Percentiles rank a stretch among this genome's conserved stretches.
phyloP scores from a whole-genome alignment of 1,139 yeast genomes.

The Candida gigantensis region DNA sequence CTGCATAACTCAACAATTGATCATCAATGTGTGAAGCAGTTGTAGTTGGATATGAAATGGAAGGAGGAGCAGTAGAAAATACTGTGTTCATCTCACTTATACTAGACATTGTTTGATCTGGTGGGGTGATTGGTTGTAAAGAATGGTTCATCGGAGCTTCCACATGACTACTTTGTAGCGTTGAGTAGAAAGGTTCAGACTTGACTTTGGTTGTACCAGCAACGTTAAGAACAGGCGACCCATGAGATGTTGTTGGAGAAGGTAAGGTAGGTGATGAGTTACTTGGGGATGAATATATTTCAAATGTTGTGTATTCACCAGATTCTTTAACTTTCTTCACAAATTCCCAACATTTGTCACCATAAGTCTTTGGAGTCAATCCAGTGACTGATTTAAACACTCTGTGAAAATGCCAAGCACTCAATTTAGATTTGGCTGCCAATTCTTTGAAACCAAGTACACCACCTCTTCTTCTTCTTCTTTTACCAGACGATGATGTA shows the following conservation, averaged over 20 bases:
- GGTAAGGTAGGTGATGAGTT: not conserved
- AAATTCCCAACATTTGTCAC: constrained; percentile 81
- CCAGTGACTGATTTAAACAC: constrained; percentile 86
- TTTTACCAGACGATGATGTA: constrained; percentile 27
- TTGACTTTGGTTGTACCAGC: constrained; percentile 1
- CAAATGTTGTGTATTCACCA: constrained; percentile 18
- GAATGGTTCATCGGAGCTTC: not conserved
- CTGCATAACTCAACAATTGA: constrained; percentile 7
- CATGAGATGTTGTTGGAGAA: not conserved
- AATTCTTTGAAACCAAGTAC: constrained; percentile 85
- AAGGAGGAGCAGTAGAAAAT: constrained; percentile 10
- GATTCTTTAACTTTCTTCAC: constrained; percentile 41
- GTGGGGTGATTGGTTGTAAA: constrained; percentile 13
- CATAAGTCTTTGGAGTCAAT: constrained; percentile 84
- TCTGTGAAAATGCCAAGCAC: constrained; percentile 95
- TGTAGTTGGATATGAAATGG: constrained; percentile 6
- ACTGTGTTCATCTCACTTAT: constrained; percentile 8
- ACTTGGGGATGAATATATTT: constrained; percentile 7
- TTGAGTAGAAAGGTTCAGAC: not conserved
- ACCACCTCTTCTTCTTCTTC: constrained; percentile 76
- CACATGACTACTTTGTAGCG: too few species aligned
- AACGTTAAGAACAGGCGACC: not conserved
- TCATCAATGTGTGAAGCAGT: constrained; percentile 5
- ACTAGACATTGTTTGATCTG: constrained; percentile 9
- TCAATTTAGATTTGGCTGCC: constrained; percentile 78